A percentile compares a stretch with the other conserved stretches of the same genome.
phyloP scores from a whole-genome alignment of 257 asterid genomes.

The Nicotiana tabacum region DNA sequence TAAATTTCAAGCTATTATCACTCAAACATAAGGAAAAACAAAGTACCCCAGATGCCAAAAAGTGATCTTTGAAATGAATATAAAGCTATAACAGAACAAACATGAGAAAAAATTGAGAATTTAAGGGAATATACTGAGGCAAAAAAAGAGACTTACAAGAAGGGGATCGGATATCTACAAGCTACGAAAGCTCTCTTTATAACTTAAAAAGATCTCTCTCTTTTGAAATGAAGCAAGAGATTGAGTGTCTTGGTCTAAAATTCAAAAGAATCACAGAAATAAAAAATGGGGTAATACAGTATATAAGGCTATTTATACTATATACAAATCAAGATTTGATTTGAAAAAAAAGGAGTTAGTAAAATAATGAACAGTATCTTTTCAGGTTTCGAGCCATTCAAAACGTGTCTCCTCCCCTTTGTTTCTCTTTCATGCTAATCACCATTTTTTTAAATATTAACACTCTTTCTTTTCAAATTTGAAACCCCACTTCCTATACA shows the following conservation, averaged over 20 bases:
- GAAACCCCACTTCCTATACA: not conserved
- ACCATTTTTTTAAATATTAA: not conserved
- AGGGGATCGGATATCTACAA: conserved; percentile 90
- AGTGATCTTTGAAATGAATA: conserved; percentile 24
- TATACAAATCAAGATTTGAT: not conserved
- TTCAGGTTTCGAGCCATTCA: conserved; percentile 10
- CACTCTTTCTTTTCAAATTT: not conserved
- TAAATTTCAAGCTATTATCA: not conserved
- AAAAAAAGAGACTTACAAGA: conserved; percentile 63
- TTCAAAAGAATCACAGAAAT: not conserved
- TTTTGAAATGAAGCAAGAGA: conserved; percentile 55
- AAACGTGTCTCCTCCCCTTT: not conserved
- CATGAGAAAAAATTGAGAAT: conserved; percentile 26
- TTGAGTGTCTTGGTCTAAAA: conserved; percentile 21
- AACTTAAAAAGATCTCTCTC: conserved; percentile 20
- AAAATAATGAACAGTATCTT: conserved; percentile 1
- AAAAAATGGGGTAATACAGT: not conserved
- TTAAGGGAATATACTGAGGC: conserved; percentile 39
- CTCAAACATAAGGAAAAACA: conserved; percentile 6
- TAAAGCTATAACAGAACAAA: conserved; percentile 8
- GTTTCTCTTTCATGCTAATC: conserved; percentile 6
- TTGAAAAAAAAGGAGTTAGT: not conserved
- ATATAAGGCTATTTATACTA: not conserved
- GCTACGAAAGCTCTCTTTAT: conserved; percentile 51
- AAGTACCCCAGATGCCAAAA: conserved; percentile 37